Percentiles rank a stretch among this genome's conserved stretches.
Evolutionary conservation across 352 stramenopile genomes (phyloP).

Genomic region (Pythium dissotocum): DNA sequence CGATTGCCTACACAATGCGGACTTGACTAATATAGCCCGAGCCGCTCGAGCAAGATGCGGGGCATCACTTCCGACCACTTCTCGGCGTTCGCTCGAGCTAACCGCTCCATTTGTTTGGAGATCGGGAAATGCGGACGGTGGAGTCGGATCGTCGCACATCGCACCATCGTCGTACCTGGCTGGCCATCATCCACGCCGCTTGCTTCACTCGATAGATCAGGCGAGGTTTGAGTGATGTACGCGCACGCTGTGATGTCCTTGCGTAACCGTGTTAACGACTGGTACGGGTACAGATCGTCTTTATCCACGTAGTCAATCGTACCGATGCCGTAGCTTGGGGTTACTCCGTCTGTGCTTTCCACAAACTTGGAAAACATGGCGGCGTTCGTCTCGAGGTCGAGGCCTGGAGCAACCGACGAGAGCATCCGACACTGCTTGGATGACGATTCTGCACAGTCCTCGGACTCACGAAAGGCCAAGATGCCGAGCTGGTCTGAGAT

Average conservation of each 20-base stretch:
- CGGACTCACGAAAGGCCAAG: conserved; percentile 16
- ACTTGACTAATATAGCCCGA: neutral
- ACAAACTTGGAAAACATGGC: conserved; percentile 18
- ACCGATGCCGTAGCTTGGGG: conserved; percentile 4
- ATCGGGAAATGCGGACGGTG: conserved; percentile 10
- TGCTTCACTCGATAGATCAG: neutral
- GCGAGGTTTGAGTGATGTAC: conserved; percentile 13
- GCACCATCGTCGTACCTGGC: conserved; percentile 9
- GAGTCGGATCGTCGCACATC: conserved; percentile 13
- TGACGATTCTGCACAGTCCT: conserved; percentile 5
- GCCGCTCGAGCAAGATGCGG: conserved; percentile 9
- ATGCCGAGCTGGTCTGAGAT: conserved; percentile 25
- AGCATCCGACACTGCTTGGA: conserved; percentile 10
- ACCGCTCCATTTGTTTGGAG: neutral
- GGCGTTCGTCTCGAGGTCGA: conserved; percentile 22
- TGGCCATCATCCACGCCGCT: neutral
- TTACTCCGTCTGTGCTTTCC: neutral
- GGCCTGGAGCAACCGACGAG: neutral
- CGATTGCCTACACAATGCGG: no score
- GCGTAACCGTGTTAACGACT: conserved; percentile 5
- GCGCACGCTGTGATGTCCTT: conserved; percentile 8
- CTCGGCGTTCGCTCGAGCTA: neutral
- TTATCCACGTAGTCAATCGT: conserved; percentile 19
- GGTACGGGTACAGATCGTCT: conserved; percentile 23
- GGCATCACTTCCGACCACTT: conserved; percentile 13